Evolutionary conservation across 768 basidiomycete species (phyloP), one percentile per base, ranked within the genome.

Genomic region (Steccherinum ochraceum): DNA sequence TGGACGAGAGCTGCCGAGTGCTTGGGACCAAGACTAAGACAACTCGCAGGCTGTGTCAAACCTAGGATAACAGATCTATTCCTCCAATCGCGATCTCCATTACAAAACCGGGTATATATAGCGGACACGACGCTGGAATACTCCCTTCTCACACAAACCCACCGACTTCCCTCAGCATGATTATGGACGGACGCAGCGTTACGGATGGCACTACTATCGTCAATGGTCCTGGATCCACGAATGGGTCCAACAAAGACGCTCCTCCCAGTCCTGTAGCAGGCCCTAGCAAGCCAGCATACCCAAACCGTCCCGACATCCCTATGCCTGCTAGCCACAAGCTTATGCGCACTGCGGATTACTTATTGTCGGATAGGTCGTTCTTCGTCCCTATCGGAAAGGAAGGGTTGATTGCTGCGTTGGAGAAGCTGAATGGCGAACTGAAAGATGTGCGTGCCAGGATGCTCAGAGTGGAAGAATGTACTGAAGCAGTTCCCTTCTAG

Each of bases 341-440:
- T 56, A 63, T 74, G 51, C 74, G 66, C 18, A 68, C 69, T 3
- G 66, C 69, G 26, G 80, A 84, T 46, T 78, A 79, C 54, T 66
- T 67, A 23, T 57, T 79, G 4, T 74, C 79, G 51, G 78, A 83
- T 24, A 69, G 84, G 40, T 82, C 83, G 0, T 90, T 88, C 71
- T 84, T 89, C 57, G 73, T 91, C 44, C 74, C 70, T 2, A 86
- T 91, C 50, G 75, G 73, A 13, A 80, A 77, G 59, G 74, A 74
- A n/a, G 86, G 88, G 41, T 61, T 90, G 24, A 76, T 84, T 52
- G 74, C 66, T 25, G 90, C 90, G 7, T 64, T 92, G 30, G 72
- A 86, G 62, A 81, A 80, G 60, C 78, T 91, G 39, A 83, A 92
- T 58, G 49, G 49, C 41, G 80, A 88, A 61, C 74, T 92, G 19